These are phyloP conservation scores for Saturnispora besseyi DNA, from an alignment of 805 yeast genomes.

Conservation along the genomic window DNA sequence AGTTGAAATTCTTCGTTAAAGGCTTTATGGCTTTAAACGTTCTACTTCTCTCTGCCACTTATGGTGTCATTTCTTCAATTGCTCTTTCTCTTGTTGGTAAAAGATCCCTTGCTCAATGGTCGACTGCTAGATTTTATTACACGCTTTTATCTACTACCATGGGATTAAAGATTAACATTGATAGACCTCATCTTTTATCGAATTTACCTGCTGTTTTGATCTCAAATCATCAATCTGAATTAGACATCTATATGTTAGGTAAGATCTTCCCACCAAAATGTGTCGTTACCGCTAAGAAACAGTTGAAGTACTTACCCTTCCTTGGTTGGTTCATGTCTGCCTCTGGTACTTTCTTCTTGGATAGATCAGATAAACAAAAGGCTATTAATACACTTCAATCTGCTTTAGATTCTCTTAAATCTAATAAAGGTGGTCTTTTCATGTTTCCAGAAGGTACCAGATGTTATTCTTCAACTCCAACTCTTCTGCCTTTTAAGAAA, in stretches of 20 bases:
- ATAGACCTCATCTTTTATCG: constrained; percentile 52
- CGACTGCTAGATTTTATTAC: constrained; percentile 80
- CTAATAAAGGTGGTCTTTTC: constrained; percentile 64
- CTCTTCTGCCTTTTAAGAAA: constrained; percentile 81
- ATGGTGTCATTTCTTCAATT: constrained; percentile 73
- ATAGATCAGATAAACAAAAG: constrained; percentile 66
- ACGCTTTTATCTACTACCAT: constrained; percentile 47
- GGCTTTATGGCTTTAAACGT: constrained; percentile 45
- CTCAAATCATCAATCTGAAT: constrained; percentile 84
- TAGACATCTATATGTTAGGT: constrained; percentile 79
- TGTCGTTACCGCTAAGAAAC: constrained; percentile 86
- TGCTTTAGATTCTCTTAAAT: constrained; percentile 57
- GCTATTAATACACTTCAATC: constrained; percentile 66
- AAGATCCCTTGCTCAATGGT: constrained; percentile 75
- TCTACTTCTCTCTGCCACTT: constrained; percentile 52
- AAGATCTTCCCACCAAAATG: constrained; percentile 78
- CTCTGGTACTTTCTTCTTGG: constrained; percentile 85
- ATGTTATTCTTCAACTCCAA: constrained; percentile 61
- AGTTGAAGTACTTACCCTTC: constrained; percentile 75
- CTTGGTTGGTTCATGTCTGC: constrained; percentile 95
- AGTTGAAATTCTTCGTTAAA: constrained; percentile 47
- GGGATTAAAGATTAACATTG: constrained; percentile 63
- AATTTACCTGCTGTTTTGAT: constrained; percentile 68
- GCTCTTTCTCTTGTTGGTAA: constrained; percentile 60
- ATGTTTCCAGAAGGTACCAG: constrained; percentile 98